Base-by-base conservation (phyloP, 306 rosid species). In the Citrullus mucosospermus region DNA sequence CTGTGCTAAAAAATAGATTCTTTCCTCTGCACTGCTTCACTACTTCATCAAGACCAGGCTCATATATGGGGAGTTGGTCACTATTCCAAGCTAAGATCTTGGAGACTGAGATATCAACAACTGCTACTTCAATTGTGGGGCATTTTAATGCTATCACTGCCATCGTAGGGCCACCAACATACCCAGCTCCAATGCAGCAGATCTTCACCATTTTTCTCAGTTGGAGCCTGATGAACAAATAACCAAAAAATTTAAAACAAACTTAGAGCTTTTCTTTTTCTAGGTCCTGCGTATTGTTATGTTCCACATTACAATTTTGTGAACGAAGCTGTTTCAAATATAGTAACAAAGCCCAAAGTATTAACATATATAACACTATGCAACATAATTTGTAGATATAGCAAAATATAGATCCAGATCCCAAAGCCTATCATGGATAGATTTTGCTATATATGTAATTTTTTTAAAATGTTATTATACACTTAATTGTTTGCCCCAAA, bases 151-250 rank as follows among this genome's bases (percentile, higher is more conserved):
- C 97, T 22, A 92, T 86, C 17, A 92, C 92, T n/a, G 93, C 93
- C 96, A 90, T 92, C 25, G 96, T 90, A 3, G 97, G 97, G 58
- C 97, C 96, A 34, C 96, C 96, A 9, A 92, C 93, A 41, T 90
- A 92, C 8, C 97, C 97, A 11, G 96, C 97, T 77, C 97, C 96
- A 80, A 92, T 89, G 79, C 97, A 92, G 77, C 93, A 92, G 20
- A 92, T 86, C 88, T 92, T 90, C 83, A 92, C 87, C 96, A 92
- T 92, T 81, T 86, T 83, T 69, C 78, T 73, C 10, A 59, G 80
- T 46, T 63, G 16, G 80, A 79, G 41, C 71, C 83, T 74, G 51
- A 83, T 70, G 57, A 62, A 39, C 58, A 18, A 53, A 78, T 28
- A 18, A 17, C n/a, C 57, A 53, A 53, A 48, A 48, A 5, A 48